phyloP scores from a whole-genome alignment of 306 rosid species.

The Lithocarpus polystachyus region DNA sequence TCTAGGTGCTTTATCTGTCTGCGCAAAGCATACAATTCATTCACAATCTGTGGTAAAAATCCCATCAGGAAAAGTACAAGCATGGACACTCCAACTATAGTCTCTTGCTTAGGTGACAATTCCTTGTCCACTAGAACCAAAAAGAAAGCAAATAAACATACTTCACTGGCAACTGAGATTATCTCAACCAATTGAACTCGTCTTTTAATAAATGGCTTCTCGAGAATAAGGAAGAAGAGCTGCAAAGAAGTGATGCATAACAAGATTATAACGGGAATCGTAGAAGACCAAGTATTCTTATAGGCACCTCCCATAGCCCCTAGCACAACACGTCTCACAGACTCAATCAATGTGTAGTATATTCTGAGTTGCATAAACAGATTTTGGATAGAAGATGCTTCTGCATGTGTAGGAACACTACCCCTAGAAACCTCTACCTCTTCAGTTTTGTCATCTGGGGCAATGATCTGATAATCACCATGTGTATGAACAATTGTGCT shows the following conservation, averaged over 20 bases:
- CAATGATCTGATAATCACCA: too few species aligned
- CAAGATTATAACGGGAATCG: conserved; percentile 41
- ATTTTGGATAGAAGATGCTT: conserved; percentile 86
- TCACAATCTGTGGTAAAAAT: conserved; percentile 50
- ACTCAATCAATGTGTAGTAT: conserved; percentile 69
- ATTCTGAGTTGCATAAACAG: conserved; percentile 83
- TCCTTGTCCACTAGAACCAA: conserved; percentile 40
- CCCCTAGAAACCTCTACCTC: too few species aligned
- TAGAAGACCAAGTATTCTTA: conserved; percentile 37
- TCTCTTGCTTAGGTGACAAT: conserved; percentile 36
- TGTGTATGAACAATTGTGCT: too few species aligned
- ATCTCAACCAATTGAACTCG: conserved; percentile 83
- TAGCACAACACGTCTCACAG: conserved; percentile 48
- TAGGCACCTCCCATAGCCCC: conserved; percentile 68
- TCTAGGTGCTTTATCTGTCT: conserved; percentile 58
- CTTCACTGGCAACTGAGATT: conserved; percentile 59
- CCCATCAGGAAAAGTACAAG: conserved; percentile 57
- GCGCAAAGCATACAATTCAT: conserved; percentile 77
- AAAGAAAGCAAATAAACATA: conserved; percentile 47
- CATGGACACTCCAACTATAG: conserved; percentile 54
- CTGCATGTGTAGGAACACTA: conserved; percentile 26
- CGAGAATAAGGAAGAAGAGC: conserved; percentile 78
- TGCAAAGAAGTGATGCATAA: conserved; percentile 64
- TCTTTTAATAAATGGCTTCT: conserved; percentile 92
- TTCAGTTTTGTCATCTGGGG: too few species aligned